Evolutionary conservation across 371 early-diverging fungal species (phyloP).

Genomic region (Actinomortierella ambigua): DNA sequence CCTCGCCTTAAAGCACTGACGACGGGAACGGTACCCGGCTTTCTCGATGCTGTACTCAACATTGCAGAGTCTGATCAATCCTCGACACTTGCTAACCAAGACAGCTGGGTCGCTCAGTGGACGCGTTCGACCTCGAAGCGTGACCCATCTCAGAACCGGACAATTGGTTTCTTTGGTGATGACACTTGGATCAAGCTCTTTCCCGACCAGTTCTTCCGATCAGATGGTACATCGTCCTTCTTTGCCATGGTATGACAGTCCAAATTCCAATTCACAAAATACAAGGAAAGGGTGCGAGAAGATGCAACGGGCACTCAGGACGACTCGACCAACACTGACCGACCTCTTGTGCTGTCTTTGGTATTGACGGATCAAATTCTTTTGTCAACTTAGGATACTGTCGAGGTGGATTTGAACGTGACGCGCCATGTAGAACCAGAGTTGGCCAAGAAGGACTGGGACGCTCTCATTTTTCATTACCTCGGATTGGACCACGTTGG

Average conservation of each 20-base stretch:
- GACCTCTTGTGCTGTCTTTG: not conserved
- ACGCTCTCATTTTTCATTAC: constrained; percentile 87
- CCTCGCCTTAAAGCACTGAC: constrained; percentile 94
- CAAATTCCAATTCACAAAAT: too few species aligned
- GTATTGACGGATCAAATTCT: not conserved
- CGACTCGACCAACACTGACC: too few species aligned
- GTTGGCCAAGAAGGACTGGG: constrained; percentile 72
- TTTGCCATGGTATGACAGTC: constrained; percentile 65
- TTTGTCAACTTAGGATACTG: constrained; percentile 79
- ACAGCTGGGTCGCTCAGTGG: constrained; percentile 78
- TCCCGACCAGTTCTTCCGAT: constrained; percentile 64
- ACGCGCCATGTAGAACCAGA: constrained; percentile 77
- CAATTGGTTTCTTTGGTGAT: constrained; percentile 91
- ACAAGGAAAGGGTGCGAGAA: too few species aligned
- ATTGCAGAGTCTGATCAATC: constrained; percentile 86
- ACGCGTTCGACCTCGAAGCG: constrained; percentile 52
- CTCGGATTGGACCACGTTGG: constrained; percentile 96
- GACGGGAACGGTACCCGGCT: constrained; percentile 78
- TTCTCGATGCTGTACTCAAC: constrained; percentile 80
- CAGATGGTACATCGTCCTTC: constrained; percentile 83
- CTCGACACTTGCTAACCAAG: constrained; percentile 67
- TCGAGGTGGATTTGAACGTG: constrained; percentile 80
- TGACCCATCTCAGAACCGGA: constrained; percentile 13
- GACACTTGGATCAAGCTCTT: constrained; percentile 94
- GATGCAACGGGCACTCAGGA: too few species aligned